phyloP scores from a whole-genome alignment of 1,284 basidiomycete species.

The Schizophyllum commune region DNA sequence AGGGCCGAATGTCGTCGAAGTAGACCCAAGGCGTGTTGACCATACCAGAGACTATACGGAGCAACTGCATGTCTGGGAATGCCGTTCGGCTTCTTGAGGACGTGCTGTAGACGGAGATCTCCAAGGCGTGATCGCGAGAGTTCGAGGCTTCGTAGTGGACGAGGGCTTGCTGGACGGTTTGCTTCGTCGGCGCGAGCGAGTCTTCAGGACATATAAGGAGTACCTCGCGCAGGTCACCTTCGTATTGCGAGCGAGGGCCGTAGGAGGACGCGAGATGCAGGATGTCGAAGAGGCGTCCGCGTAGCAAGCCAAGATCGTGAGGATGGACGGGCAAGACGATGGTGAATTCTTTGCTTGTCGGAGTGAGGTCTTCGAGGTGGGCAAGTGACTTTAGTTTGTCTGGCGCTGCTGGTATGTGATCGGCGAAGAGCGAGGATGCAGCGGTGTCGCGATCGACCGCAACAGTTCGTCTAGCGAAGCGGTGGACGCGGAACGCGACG shows the following conservation, averaged over 20 bases:
- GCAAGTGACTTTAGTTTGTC: not conserved
- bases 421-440: not conserved
- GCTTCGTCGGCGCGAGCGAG: slow-evolving; percentile 27
- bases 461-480: not conserved
- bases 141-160: slow-evolving; percentile 15
- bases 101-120: slow-evolving; percentile 21
- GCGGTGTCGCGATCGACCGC: not conserved
- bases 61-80: not conserved
- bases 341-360: not conserved
- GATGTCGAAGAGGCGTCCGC: not conserved
- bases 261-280: not conserved
- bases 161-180: slow-evolving; percentile 25
- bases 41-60: slow-evolving; percentile 28
- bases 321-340: not conserved
- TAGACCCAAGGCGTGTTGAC: slow-evolving; percentile 44
- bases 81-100: slow-evolving; percentile 16
- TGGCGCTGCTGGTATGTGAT: not conserved
- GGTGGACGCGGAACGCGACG: not conserved
- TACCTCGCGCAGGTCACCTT: slow-evolving; percentile 25
- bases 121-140: slow-evolving; percentile 38
- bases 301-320: not conserved
- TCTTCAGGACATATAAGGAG: slow-evolving; percentile 38
- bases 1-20: slow-evolving; percentile 37
- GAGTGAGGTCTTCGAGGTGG: not conserved
- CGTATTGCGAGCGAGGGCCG: not conserved